These are phyloP conservation scores for Penicillium chermesinum DNA, from an alignment of 495 filamentous ascomycete genomes.

Conservation along the genomic window DNA sequence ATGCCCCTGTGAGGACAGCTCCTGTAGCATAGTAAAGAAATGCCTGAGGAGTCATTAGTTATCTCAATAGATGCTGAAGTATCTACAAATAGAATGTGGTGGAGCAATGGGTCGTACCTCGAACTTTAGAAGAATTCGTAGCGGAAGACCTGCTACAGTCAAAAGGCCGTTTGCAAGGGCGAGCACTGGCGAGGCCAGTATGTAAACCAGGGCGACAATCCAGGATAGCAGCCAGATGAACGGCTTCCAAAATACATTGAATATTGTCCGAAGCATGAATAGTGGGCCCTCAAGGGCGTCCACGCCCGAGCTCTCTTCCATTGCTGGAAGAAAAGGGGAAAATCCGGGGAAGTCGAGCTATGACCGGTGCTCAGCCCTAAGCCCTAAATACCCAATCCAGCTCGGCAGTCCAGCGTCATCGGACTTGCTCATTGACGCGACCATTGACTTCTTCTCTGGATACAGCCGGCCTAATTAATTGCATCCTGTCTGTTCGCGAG, in stretches of 20 bases:
- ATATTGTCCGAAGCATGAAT: conserved; percentile 2
- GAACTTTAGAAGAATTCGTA: conserved; percentile 50
- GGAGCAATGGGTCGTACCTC: conserved; percentile 48
- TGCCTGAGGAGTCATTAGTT: conserved; percentile 13
- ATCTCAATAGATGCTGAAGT: not conserved
- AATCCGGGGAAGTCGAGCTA: conserved; percentile 21
- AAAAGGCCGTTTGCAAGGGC: conserved; percentile 35
- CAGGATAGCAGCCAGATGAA: conserved; percentile 25
- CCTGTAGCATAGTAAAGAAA: conserved; percentile 22
- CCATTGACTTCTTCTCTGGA: no score
- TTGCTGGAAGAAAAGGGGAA: conserved; percentile 5
- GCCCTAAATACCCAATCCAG: conserved; percentile 20
- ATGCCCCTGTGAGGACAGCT: conserved; percentile 17
- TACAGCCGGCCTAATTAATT: not conserved
- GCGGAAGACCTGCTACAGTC: conserved; percentile 31
- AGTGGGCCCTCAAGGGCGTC: conserved; percentile 3
- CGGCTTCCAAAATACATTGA: not conserved
- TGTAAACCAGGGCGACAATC: conserved; percentile 23
- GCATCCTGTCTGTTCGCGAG: not conserved
- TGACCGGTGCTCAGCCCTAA: conserved; percentile 19
- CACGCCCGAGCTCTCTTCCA: not conserved
- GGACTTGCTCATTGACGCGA: conserved; percentile 1
- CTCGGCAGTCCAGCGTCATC: conserved; percentile 15
- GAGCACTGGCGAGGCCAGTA: conserved; percentile 43
- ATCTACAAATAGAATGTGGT: not conserved